Conservation (phyloP, 176 grass and related monocot genomes). For the Oryza punctata region DNA sequence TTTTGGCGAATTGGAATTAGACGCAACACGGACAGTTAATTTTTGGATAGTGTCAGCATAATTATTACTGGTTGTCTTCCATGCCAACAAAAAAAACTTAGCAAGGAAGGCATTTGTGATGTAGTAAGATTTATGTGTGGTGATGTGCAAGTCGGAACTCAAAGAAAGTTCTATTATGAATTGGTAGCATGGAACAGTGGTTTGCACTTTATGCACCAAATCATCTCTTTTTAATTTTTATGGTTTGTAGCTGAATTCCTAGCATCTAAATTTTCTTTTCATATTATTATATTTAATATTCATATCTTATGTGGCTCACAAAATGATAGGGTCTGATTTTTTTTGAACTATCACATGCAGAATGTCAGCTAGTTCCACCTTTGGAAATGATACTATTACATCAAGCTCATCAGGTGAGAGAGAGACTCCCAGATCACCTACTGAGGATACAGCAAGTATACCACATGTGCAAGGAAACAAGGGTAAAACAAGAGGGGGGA, state of each 20-base stretch:
- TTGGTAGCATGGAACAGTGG: not conserved
- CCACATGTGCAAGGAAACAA: constrained; percentile 33
- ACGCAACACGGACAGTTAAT: not conserved
- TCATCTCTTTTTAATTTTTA: not conserved
- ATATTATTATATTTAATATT: not conserved
- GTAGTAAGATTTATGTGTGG: constrained; percentile 8
- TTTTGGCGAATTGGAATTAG: constrained; percentile 36
- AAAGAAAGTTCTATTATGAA: not conserved
- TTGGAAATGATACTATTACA: constrained; percentile 29
- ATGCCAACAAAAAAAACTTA: constrained; percentile 16
- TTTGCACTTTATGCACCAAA: constrained; percentile 21
- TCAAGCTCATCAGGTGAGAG: constrained; percentile 42
- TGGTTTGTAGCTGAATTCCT: not conserved
- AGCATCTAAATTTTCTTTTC: not conserved
- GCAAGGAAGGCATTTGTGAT: constrained; percentile 23
- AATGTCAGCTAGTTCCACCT: constrained; percentile 3
- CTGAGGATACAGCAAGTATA: constrained; percentile 8
- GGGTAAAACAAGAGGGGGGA: constrained; percentile 25
- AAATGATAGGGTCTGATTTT: constrained; percentile 24
- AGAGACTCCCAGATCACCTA: constrained; percentile 18
- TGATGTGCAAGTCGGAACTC: not conserved
- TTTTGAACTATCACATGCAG: constrained; percentile 37
- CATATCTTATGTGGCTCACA: not conserved
- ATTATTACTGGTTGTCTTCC: constrained; percentile 28
- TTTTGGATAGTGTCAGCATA: constrained; percentile 24